Evolutionary conservation across 345 rosid genomes (phyloP), one percentile per base, ranked within the genome.

Genomic region (Pseudoturritis turrita): DNA sequence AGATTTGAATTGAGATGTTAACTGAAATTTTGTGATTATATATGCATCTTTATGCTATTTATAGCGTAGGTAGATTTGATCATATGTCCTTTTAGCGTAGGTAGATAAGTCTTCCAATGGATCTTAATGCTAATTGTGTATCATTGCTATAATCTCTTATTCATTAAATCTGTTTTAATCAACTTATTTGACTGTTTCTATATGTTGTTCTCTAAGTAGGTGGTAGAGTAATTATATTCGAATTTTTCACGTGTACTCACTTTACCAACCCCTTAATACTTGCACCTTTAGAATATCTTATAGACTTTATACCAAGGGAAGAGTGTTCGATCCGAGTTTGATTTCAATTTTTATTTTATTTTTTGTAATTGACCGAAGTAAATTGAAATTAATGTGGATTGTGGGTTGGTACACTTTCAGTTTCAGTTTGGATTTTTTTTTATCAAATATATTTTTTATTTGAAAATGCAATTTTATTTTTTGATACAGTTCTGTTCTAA

Each of bases 231-330:
- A 37, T 33, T 14, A 19, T 21, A 28, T 4, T 29, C 33, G 17
- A 71, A 51, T 51, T 23, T 52, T 33, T 51, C 69, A 71, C 62
- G 68, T 71, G 69, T 62, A 26, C 62, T 43, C 13, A 40, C 45
- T 41, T 71, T 26, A 62, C 75, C 75, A 51, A 71, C 59, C 52
- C 23, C 25, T 18, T 18, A 18, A 18, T 71, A 60, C 31, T 14
- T 2, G n/a, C 10, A 17, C 22, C 49, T 49, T 11, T 9, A 47
- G 28, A 47, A 47, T 19, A 19, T 21, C 26, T 47, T 4, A n/a
- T n/a, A n/a, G n/a, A n/a, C n/a, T n/a, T n/a, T n/a, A 19, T 47
- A 10, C 53, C 3, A 49, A 3, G 7, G 2, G 47, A 61, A 15
- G 37, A 10, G 3, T 26, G 21, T 7, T 13, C 31, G 5, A n/a